Base-by-base conservation (phyloP, 805 yeast genomes). In the Alloascoidea africana region DNA sequence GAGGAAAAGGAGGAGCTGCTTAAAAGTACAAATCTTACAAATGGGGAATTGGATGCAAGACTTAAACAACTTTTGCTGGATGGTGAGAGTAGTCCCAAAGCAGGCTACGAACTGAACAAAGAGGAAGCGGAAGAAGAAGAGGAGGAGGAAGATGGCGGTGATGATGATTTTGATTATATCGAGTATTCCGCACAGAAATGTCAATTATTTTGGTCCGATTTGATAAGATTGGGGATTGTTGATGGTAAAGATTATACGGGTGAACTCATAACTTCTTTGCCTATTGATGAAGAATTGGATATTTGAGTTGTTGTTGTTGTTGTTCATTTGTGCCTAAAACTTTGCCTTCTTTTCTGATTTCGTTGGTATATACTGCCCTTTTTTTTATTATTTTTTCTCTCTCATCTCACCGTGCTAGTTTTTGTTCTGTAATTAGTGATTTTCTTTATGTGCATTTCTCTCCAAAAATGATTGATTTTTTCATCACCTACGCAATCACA, bases 81-180 rank as follows among this genome's bases (percentile, higher is more conserved):
- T 18, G 19, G 18, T 11, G 18, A 8, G 5, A 41, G 40, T 59
- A 33, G 35, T 34, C 3, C 36, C 40, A 3, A n/a, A n/a, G n/a
- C n/a, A n/a, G 40, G 38, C 3, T 35, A 34, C 2, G 19, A 18
- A 1, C 33, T 42, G 14, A 47, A n/a, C n/a, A n/a, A n/a, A n/a
- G 36, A 33, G 3, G 50, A 42, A 5, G 47, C 40, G 2, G 48
- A 44, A 5, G 51, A 44, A 3, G 42, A 37, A 17, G 46, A 35
- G 17, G 50, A 41, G 3, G 53, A 40, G 15, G 58, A 48, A 5
- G 60, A 55, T 14, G 61, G 57, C 3, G 65, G 60, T 41, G 63
- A 56, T 41, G 94, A 80, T 46, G 70, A 73, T 33, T 89, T 91
- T 49, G 86, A 86, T 52, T 84, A 85, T 55, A 53, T 82, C 43